Base-by-base conservation (phyloP, 345 rosid genomes). In the Bruguiera sexangula region DNA sequence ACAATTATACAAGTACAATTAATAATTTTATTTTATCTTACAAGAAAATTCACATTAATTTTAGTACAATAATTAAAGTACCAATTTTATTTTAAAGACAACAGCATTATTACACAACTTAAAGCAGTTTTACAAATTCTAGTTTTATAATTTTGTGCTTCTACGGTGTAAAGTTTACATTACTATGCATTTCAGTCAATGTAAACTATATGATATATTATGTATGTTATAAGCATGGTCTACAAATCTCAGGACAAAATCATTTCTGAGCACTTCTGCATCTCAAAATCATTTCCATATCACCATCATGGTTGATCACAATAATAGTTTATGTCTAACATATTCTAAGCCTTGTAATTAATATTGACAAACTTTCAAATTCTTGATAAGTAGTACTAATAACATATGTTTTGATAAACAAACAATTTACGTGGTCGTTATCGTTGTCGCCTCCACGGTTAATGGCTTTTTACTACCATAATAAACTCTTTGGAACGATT, bases 341-440 rank as follows among this genome's bases (percentile, higher is more conserved):
- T 31, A 5, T 21, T 37, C 20, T 18, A 70, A 24, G 55, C 8
- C 21, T 43, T 43, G 3, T 20, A 64, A 6, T 63, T 20, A 61
- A 60, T 69, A 50, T 61, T 26, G 19, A 0, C 10, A 62, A 11
- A 16, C 24, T 69, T 61, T 34, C 0, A 6, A 66, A 37, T 26
- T 50, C 31, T 26, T n/a, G 20, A 8, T 48, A 26, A 13, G 58
- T 54, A 54, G 21, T 50, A 26, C 52, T 15, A 7, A 64, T 18
- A 11, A 63, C 8, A 46, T 5, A 26, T 39, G 19, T 18, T 63
- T 27, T n/a, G 26, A 19, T 11, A 60, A 60, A 31, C 21, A 52
- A 52, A 7, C 52, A 13, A 69, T 3, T 3, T 70, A 71, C 46
- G 63, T 69, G 57, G 73, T 75, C 70, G 60, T 75, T 67, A 58